Evolutionary conservation across 768 basidiomycete genomes (phyloP).

Genomic region (Phaeolepiota aurea): DNA sequence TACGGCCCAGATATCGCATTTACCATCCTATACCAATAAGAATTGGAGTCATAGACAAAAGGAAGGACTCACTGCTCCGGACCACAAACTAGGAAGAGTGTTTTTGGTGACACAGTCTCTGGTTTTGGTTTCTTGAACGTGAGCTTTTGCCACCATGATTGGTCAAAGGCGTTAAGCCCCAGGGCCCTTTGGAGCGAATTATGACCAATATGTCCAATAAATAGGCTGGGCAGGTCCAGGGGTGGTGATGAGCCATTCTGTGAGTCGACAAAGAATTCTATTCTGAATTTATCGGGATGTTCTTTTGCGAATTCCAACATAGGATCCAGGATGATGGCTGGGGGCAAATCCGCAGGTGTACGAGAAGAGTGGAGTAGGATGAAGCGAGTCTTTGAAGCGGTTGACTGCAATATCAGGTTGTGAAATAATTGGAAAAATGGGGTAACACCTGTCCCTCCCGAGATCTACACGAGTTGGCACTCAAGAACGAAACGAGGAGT

Average conservation of each 20-base stretch:
- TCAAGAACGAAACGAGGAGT: not conserved
- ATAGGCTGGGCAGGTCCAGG: slow-evolving; percentile 16
- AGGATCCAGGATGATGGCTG: slow-evolving; percentile 47
- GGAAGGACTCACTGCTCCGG: slow-evolving; percentile 79
- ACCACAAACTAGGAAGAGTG: slow-evolving; percentile 72
- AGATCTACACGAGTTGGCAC: slow-evolving; percentile 42
- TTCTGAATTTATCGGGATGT: slow-evolving; percentile 45
- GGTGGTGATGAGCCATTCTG: slow-evolving; percentile 16
- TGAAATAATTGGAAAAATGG: slow-evolving; percentile 78
- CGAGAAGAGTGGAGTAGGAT: slow-evolving; percentile 69
- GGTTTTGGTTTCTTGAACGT: slow-evolving; percentile 13
- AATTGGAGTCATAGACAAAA: no score
- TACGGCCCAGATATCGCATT: slow-evolving; percentile 66
- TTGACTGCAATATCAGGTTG: slow-evolving; percentile 30
- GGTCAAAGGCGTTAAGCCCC: slow-evolving; percentile 13
- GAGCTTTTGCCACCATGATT: slow-evolving; percentile 27
- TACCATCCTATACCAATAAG: slow-evolving; percentile 75
- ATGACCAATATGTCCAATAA: slow-evolving; percentile 48
- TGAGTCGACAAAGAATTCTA: slow-evolving; percentile 62
- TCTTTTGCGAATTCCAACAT: slow-evolving; percentile 37
- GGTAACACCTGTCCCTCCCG: slow-evolving; percentile 82
- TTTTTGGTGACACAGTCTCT: slow-evolving; percentile 22
- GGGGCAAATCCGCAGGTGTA: slow-evolving; percentile 57
- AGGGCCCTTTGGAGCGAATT: slow-evolving; percentile 35
- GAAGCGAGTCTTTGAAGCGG: slow-evolving; percentile 40